Base-by-base conservation (phyloP, 2,329 filamentous ascomycete genomes). In the Boeremia lycopersici region DNA sequence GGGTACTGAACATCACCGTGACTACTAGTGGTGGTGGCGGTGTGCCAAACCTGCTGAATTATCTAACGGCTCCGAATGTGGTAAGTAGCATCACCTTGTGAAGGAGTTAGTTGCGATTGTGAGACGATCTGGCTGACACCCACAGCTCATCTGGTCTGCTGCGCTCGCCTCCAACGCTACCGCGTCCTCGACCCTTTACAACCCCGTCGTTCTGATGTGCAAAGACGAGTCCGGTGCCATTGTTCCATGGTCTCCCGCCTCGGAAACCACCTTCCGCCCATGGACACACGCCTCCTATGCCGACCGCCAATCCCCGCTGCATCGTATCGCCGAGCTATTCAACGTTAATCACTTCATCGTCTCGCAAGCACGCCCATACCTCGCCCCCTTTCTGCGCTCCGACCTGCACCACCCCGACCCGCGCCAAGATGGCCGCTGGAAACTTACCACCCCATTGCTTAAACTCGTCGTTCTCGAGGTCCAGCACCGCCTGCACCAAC, bases 301-400 rank as follows among this genome's bases (percentile, higher is more conserved):
- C 36, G 87, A 90, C 58, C 85, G 85, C 36, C 87, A 86, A 60
- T 86, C 84, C 0, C 86, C 86, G 0, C 82, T 95, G 1, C 82
- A 86, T 48, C 85, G 90, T 34, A 87, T 95, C 28, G 86, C 89
- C 6, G 89, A 93, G 76, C 84, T 93, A 10, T 95, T 95, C 82
- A 96, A 96, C 71, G 90, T 96, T 48, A 96, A 96, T 71, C 93
- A 97, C 78, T 97, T 96, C 76, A 91, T 98, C 61, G 87, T 98
- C 62, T 95, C 90, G 61, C 93, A 97, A 77, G 92, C 93, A 0
- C 84, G 93, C 3, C 93, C 93, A 0, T 96, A 96, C 74, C 81
- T 96, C 13, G 88, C 93, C 26, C 93, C 93, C 0, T 95, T 96
- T 66, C 81, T 96, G 5, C 86, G 89, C 57, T 89, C 88, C 40